Base-by-base conservation (phyloP, 805 yeast genomes). In the Pichia pseudocactophila region DNA sequence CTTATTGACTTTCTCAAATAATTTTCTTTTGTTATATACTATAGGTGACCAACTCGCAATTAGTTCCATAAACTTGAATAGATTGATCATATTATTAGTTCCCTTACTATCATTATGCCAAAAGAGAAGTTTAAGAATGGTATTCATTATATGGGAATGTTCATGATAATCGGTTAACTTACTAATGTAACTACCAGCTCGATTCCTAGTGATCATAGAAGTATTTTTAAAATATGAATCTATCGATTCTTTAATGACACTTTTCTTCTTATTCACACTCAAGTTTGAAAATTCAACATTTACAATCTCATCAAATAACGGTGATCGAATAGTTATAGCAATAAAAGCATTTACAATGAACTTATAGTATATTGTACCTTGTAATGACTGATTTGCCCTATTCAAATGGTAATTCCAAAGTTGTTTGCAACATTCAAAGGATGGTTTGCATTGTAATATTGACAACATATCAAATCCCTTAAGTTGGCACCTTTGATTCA, bases 201-300 rank as follows among this genome's bases (percentile, higher is more conserved):
- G 37, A 26, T 43, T 39, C 17, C 39, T 43, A 26, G 43, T 28
- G n/a, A 30, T 30, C 15, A 27, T 30, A 17, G 30, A 10, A 5
- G 26, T 20, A 2, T 25, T 10, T 25, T 43, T 32, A 15, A 39
- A 32, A 30, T 43, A 43, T 7, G 26, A 15, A 2, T 4, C n/a
- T 12, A 39, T 22, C 12, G 20, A 6, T 25, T 12, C 8, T 3
- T 17, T n/a, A 9, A 43, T 39, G 3, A 44, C 11, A n/a, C 19
- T 34, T 8, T 22, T 40, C 37, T 44, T 44, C 13, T 31, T 32
- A 16, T 20, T 9, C 12, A 43, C n/a, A 20, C 44, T 40, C 15
- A 44, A 20, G 26, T 40, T 34, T n/a, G 41, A n/a, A 40, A 37
- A 44, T 20, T 44, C 47, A 17, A 37, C 35, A 22, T 36, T 44